Conservation (phyloP, 2,329 filamentous ascomycete species). For the Knoxdaviesia capensis region DNA sequence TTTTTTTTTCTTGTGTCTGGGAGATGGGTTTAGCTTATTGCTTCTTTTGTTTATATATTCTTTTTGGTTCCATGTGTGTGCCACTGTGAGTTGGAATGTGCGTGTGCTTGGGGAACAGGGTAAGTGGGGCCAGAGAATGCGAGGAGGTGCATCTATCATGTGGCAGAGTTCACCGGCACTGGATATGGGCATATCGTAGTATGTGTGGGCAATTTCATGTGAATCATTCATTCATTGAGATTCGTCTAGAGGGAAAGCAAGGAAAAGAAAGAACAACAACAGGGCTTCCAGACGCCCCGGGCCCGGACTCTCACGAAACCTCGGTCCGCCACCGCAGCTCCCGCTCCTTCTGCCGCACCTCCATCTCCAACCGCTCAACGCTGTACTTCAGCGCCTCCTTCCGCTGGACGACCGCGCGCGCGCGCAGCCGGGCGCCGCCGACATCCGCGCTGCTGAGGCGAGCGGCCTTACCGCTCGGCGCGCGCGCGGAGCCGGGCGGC, state of each 20-base stretch:
- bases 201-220: too few species aligned
- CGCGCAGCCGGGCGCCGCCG: conserved; percentile 27
- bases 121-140: too few species aligned
- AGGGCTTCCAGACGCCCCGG: too few species aligned
- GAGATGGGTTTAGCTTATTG: conserved; percentile 10
- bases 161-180: too few species aligned
- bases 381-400: conserved; percentile 75
- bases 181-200: too few species aligned
- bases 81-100: not conserved
- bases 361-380: conserved; percentile 67
- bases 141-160: too few species aligned
- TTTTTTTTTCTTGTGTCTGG: conserved; percentile 13
- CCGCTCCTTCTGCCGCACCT: conserved; percentile 57
- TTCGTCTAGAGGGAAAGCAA: too few species aligned
- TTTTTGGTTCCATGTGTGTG: conserved; percentile 2
- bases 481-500: too few species aligned
- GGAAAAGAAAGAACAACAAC: too few species aligned
- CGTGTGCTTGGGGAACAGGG: too few species aligned
- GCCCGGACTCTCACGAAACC: conserved; percentile 5
- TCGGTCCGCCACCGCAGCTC: conserved; percentile 33
- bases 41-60: conserved; percentile 6
- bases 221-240: too few species aligned
- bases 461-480: too few species aligned
- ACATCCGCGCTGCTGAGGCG: conserved; percentile 7
- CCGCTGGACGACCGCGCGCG: conserved; percentile 49